Evolutionary conservation across 164 flowering plant species (phyloP), one percentile per base, ranked within the genome.

Genomic region (Aristolochia californica): DNA sequence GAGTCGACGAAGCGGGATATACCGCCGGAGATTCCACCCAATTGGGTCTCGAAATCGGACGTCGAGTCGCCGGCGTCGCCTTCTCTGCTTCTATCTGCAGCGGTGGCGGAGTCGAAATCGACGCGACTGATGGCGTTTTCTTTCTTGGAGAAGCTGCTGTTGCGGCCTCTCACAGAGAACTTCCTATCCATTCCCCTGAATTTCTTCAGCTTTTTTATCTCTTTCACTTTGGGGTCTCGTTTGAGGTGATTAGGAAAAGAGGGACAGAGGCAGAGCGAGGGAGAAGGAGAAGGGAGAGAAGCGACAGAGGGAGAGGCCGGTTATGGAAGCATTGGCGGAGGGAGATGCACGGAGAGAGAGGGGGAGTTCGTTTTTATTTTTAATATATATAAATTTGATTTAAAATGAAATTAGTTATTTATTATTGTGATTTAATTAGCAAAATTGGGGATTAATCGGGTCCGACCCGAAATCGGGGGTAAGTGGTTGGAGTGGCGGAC

Each of bases 1-100:
- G 38, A 30, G 1, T 25, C 16, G 24, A 62, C 50, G 45, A 76
- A 73, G 14, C 28, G 56, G 48, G 70, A 73, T 22, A 73, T 68
- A 13, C 69, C 77, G 43, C 66, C 63, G 0, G 64, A 53, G 38
- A 66, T 23, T 18, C 60, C 57, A 12, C 20, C 22, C 16, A 66
- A 49, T 28, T 26, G 55, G 14, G 48, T 28, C 16, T 43, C 67
- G 20, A 55, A 26, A 47, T 53, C 63, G n/a, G 59, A 5, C 17
- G 57, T 58, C 1, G n/a, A n/a, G n/a, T n/a, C n/a, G n/a, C n/a
- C n/a, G 48, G n/a, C 5, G 63, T 61, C 17, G 56, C 60, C n/a
- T 58, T 49, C n/a, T 60, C 63, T 20, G 24, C 56, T 38, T 43
- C 49, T n/a, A 9, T 38, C 26, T 17, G 52, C 10, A 25, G 10